phyloP scores from a whole-genome alignment of 495 filamentous ascomycete genomes.

The Immersiella caudata region DNA sequence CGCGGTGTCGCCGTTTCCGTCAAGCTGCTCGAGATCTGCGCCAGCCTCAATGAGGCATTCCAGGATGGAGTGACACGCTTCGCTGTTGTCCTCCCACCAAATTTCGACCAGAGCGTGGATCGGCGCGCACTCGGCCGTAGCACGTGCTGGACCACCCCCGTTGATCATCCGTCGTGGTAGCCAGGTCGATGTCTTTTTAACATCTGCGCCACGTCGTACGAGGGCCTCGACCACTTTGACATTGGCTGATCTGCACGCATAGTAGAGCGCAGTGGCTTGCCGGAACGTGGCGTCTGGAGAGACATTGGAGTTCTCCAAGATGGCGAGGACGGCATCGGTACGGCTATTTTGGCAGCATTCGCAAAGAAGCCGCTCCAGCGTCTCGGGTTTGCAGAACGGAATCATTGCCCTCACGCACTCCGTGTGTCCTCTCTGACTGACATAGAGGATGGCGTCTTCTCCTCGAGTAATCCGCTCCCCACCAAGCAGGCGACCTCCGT shows the following conservation, averaged over 20 bases:
- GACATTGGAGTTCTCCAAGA: conserved; percentile 16
- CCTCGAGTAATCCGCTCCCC: conserved; percentile 17
- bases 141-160: not conserved
- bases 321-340: conserved; percentile 5
- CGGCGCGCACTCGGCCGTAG: not conserved
- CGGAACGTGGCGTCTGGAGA: conserved; percentile 12
- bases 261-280: conserved; percentile 17
- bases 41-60: conserved; percentile 23
- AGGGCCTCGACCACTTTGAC: conserved; percentile 1
- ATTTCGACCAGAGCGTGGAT: not conserved
- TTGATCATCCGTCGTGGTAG: not conserved
- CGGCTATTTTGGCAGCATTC: conserved; percentile 7
- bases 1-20: conserved; percentile 22
- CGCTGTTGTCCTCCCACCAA: not conserved
- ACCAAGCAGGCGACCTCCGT: conserved; percentile 4
- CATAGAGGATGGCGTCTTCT: conserved; percentile 28
- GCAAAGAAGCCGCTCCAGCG: conserved; percentile 19
- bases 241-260: not conserved
- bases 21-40: conserved; percentile 24
- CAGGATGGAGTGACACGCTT: conserved; percentile 8
- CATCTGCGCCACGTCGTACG: conserved; percentile 4
- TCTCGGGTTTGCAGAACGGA: conserved; percentile 8
- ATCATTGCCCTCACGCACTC: conserved; percentile 28
- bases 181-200: not conserved
- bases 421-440: conserved; percentile 20